phyloP scores from a whole-genome alignment of 2,329 filamentous ascomycete genomes.

The Talaromyces sp. region DNA sequence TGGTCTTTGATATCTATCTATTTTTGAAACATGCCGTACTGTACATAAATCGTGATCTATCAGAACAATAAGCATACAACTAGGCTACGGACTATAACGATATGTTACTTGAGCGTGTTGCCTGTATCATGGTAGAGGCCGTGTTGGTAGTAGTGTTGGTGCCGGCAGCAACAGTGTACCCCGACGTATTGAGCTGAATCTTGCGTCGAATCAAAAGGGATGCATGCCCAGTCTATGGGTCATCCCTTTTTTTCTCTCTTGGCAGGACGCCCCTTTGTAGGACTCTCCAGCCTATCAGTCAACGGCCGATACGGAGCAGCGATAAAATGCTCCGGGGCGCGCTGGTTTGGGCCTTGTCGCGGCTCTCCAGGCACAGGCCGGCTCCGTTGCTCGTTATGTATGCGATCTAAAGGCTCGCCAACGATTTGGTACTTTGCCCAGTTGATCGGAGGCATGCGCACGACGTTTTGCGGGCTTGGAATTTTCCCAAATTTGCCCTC shows the following conservation, averaged over 20 bases:
- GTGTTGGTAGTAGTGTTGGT: background rate
- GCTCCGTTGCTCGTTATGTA: conserved; percentile 73
- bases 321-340: conserved; percentile 48
- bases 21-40: background rate
- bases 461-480: conserved; percentile 73
- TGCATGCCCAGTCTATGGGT: background rate
- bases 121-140: background rate
- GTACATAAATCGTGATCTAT: background rate
- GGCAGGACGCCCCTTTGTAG: conserved; percentile 24
- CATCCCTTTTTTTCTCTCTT: conserved; percentile 33
- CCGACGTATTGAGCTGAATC: background rate
- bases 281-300: conserved; percentile 45
- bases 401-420: conserved; percentile 74
- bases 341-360: conserved; percentile 25
- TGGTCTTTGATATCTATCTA: background rate
- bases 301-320: conserved; percentile 59
- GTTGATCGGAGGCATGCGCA: conserved; percentile 84
- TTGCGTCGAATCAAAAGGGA: background rate
- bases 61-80: background rate
- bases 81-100: background rate
- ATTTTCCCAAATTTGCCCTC: conserved; percentile 56
- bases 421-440: conserved; percentile 94
- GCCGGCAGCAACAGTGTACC: background rate
- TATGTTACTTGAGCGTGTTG: background rate
- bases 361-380: conserved; percentile 51